Conservation (phyloP, 2,329 filamentous ascomycete genomes). For the Aspergillus melleus region DNA sequence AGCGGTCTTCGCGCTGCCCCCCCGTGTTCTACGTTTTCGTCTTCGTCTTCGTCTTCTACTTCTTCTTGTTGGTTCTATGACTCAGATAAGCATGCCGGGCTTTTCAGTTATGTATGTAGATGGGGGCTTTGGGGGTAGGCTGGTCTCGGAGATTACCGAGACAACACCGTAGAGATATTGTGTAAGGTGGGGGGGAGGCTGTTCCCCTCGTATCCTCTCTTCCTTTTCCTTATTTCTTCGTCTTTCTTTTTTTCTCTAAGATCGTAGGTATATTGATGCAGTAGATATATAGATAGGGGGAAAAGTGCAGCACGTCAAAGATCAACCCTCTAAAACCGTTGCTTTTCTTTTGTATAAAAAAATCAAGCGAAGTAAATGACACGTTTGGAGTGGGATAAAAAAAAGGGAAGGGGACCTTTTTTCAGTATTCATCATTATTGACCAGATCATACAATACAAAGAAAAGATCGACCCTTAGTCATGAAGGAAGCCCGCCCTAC, state of each 20-base stretch:
- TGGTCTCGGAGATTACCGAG: background rate
- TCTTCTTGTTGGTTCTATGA: background rate
- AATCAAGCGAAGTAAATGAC: constrained; percentile 31
- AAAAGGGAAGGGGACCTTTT: constrained; percentile 8
- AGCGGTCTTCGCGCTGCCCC: too few species aligned
- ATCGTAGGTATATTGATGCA: background rate
- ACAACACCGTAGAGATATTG: background rate
- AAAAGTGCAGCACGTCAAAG: background rate
- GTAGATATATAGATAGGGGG: background rate
- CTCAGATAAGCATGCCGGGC: background rate
- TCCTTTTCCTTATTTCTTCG: background rate
- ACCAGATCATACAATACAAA: constrained; percentile 40
- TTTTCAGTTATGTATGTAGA: too few species aligned
- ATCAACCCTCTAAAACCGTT: constrained; percentile 24
- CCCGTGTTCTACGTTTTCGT: too few species aligned
- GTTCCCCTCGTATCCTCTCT: background rate
- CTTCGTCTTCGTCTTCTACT: too few species aligned
- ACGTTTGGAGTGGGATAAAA: constrained; percentile 22
- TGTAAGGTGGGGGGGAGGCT: background rate
- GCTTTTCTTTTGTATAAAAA: constrained; percentile 15
- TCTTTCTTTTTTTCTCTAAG: background rate
- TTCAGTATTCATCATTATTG: constrained; percentile 39
- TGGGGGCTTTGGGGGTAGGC: background rate
- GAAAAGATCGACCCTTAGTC: constrained; percentile 30
- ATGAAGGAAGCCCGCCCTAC: constrained; percentile 28